A percentile compares a stretch with the other conserved stretches of the same genome.
phyloP scores from a whole-genome alignment of 129 eudicot species.

The Sambucus nigra region DNA sequence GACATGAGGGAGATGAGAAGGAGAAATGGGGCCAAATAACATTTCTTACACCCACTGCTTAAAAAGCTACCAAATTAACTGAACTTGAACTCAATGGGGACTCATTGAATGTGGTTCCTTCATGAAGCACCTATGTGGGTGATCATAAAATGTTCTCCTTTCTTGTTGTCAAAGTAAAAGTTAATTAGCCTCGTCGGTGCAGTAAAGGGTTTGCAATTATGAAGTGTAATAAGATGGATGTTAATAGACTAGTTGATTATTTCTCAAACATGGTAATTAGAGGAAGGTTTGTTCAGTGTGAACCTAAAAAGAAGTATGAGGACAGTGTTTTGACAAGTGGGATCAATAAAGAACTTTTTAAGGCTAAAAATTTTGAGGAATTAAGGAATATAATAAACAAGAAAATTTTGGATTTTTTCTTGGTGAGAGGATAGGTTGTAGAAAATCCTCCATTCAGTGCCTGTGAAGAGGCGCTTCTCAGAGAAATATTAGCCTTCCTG shows the following conservation, averaged over 20 bases:
- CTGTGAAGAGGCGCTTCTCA: slow-evolving; percentile 68
- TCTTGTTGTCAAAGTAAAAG: slow-evolving; percentile 68
- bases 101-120: slow-evolving; percentile 36
- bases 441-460: slow-evolving; percentile 37
- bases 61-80: slow-evolving; percentile 29
- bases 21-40: slow-evolving; percentile 82
- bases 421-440: slow-evolving; percentile 44
- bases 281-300: slow-evolving; percentile 26
- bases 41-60: slow-evolving; percentile 70
- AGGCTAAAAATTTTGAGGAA: slow-evolving; percentile 40
- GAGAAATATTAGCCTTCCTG: slow-evolving; percentile 66
- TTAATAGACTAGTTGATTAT: slow-evolving; percentile 35
- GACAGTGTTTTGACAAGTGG: slow-evolving; percentile 45
- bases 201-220: slow-evolving; percentile 59
- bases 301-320: slow-evolving; percentile 16
- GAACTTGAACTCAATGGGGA: slow-evolving; percentile 28
- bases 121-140: slow-evolving; percentile 33
- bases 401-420: slow-evolving; percentile 35
- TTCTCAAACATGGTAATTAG: slow-evolving; percentile 38
- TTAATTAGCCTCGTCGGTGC: slow-evolving; percentile 76
- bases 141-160: slow-evolving; percentile 40
- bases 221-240: slow-evolving; percentile 42
- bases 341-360: slow-evolving; percentile 43
- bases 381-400: slow-evolving; percentile 33
- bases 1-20: slow-evolving; percentile 43